These are phyloP conservation scores for Drechslerella dactyloides DNA, from an alignment of 2,329 filamentous ascomycete species.

Conservation along the genomic window DNA sequence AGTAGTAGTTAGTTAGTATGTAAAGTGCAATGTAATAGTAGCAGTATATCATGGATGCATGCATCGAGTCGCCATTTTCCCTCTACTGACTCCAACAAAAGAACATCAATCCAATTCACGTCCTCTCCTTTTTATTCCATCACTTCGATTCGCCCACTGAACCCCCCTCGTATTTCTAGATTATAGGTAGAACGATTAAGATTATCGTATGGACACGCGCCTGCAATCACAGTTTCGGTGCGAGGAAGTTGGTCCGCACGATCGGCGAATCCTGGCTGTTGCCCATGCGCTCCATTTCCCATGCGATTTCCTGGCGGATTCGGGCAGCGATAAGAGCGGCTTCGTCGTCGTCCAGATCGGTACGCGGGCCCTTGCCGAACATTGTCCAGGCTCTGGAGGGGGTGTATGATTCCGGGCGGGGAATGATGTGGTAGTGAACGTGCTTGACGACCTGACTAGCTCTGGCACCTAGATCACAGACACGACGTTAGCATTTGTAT, in stretches of 20 bases:
- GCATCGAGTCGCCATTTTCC: neutral
- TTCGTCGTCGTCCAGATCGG: constrained; percentile 79
- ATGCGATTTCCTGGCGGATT: constrained; percentile 63
- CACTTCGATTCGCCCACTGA: neutral
- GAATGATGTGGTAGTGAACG: constrained; percentile 93
- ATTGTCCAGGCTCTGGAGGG: constrained; percentile 72
- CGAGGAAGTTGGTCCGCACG: constrained; percentile 39
- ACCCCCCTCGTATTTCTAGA: too few relatives aligned
- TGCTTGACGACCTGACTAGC: constrained; percentile 93
- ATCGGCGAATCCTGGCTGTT: constrained; percentile 35
- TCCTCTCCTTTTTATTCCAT: neutral
- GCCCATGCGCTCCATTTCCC: constrained; percentile 59
- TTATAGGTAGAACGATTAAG: too few relatives aligned
- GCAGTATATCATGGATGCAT: neutral
- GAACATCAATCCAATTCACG: neutral
- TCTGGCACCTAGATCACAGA: constrained; percentile 66
- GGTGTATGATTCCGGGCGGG: constrained; percentile 65
- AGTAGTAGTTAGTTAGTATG: too few relatives aligned
- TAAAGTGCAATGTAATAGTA: neutral
- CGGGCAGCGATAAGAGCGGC: constrained; percentile 67
- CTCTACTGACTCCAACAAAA: constrained; percentile 4
- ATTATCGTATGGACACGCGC: neutral
- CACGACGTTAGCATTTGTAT: neutral
- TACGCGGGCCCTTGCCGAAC: constrained; percentile 76
- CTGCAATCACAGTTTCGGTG: constrained; percentile 36